Base-by-base conservation (phyloP, 495 filamentous ascomycete genomes). In the Lasiosphaeria miniovina region DNA sequence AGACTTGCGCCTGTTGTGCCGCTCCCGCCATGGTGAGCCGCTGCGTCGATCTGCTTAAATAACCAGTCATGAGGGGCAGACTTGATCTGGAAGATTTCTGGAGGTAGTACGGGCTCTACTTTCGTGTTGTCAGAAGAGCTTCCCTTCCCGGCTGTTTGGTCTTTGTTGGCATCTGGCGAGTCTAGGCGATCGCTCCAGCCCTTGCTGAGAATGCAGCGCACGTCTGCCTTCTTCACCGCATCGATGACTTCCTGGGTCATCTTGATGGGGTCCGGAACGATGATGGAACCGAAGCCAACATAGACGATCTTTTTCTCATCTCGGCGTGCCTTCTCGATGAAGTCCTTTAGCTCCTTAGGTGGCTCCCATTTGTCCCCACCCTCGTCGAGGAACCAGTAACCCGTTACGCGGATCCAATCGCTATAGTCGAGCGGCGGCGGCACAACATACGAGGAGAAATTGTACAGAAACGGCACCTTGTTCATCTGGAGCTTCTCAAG, bases 321-420 rank as follows among this genome's bases (percentile, higher is more conserved):
- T 8, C 70, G 72, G 4, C 92, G 83, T 1, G 94, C 95, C 59
- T 85, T 84, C 14, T 78, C 69, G 66, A 98, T 97, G 67, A 98
- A 98, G 4, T 83, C 82, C 14, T 76, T 72, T 14, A 98, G 82
- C 59, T 93, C 91, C 33, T 77, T 68, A 0, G 91, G 85, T 3
- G 95, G 91, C 33, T 79, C 77, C 86, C 88, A 97, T 66, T 72
- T 67, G 49, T 84, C 74, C n/a, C 75, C 74, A 17, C 83, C 86
- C 72, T 96, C 91, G 62, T 93, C 89, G 48, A 98, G 78, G 72
- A 97, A 98, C 94, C 94, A 98, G 71, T 98, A 98, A 3, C 94
- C 94, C 1, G 94, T 98, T 31, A 98, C 89, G 35, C 90, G 85
- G 66, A 98, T 94, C 93, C 93, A 98, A 71, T 98, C 94, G 53